Base-by-base conservation (phyloP, 2,329 filamentous ascomycete genomes). In the Microcera coccophila region DNA sequence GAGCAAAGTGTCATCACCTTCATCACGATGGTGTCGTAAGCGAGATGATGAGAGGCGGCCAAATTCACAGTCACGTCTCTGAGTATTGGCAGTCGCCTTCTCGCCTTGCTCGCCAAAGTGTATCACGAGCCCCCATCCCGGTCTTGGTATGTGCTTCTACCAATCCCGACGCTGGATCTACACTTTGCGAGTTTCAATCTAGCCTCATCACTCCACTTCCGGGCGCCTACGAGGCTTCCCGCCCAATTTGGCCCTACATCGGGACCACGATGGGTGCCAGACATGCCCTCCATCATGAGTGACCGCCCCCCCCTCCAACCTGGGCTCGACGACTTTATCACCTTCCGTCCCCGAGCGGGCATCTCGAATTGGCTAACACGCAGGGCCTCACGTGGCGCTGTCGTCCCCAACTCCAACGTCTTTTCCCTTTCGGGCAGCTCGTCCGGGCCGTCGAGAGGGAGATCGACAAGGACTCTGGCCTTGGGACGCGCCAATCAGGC, bases 371-470 rank as follows among this genome's bases (percentile, higher is more conserved):
- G 15, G 33, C 15, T 16, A 35, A 20, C 33, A 9, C n/a, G 16
- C 15, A 5, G 9, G 33, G n/a, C n/a, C 22, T 42, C 21, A 37
- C 26, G 36, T 26, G n/a, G 38, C 29, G 16, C 18, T 18, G 9
- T 20, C 32, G 16, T 26, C 43, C 28, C 35, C 36, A n/a, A n/a
- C 37, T 32, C 20, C 18, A 18, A 35, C 8, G 16, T 57, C 42
- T 49, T 32, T n/a, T 32, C 53, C 38, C 38, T 20, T 51, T 45
- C 49, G 38, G 54, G 54, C 55, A 57, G 51, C 54, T 57, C 43
- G 38, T 49, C 54, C 53, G 51, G 32, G 14, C 15, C 8, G 12
- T 17, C 11, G 8, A n/a, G 24, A 9, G 12, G 15, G 15, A 32
- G 29, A 32, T 32, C 29, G 29, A 5, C 29, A 32, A 32, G 29